Percentiles rank a stretch among this genome's conserved stretches.
Conservation (phyloP, 2,329 filamentous ascomycete species). For the Trematosphaeria pertusa region DNA sequence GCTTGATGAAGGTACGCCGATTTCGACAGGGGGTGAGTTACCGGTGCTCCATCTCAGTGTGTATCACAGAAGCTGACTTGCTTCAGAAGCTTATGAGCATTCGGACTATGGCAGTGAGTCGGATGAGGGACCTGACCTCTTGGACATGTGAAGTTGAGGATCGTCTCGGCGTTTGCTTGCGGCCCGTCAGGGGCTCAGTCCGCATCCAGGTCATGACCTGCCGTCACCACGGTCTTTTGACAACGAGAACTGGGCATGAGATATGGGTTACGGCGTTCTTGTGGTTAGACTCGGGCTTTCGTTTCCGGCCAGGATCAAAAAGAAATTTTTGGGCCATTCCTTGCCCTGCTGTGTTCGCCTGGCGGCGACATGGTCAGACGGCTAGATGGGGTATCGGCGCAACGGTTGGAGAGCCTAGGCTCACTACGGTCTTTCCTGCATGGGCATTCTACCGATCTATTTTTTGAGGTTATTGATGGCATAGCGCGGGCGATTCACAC, state of each 20-base stretch:
- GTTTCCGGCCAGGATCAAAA: no score
- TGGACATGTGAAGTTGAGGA: slow-evolving; percentile 23
- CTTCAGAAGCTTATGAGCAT: slow-evolving; percentile 39
- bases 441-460: not conserved
- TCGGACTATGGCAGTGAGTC: slow-evolving; percentile 49
- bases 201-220: no score
- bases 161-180: slow-evolving; percentile 6
- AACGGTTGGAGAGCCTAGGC: not conserved
- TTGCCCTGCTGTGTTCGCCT: no score
- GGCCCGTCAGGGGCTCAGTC: not conserved
- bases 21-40: slow-evolving; percentile 33
- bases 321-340: no score
- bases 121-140: slow-evolving; percentile 34
- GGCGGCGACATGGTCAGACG: not conserved
- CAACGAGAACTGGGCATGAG: not conserved
- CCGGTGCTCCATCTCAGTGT: not conserved
- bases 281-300: not conserved
- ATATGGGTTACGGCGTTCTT: not conserved
- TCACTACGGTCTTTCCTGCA: not conserved
- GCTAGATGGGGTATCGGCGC: not conserved
- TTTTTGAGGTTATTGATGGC: slow-evolving; percentile 19
- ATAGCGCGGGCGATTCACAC: slow-evolving; percentile 26
- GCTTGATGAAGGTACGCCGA: slow-evolving; percentile 35
- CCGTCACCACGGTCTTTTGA: not conserved
- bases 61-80: no score